Conservation (phyloP, 495 filamentous ascomycete species). For the Astrothelium subdiscretum region DNA sequence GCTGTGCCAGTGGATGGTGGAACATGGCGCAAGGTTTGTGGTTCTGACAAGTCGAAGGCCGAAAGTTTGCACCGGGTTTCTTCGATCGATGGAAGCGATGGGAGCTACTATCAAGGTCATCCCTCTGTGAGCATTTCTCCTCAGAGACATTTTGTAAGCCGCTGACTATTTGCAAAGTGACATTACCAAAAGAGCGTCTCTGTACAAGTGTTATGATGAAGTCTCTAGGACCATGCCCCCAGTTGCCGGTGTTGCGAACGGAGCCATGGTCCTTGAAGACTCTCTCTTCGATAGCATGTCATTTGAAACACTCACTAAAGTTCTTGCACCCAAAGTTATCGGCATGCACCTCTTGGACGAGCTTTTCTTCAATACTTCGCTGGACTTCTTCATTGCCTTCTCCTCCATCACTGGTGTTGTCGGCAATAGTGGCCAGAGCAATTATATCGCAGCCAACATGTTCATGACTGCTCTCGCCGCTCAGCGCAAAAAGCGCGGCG, state of each 20-base stretch:
- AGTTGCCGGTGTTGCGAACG: conserved; percentile 4
- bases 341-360: background rate
- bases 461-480: conserved; percentile 4
- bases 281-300: conserved; percentile 3
- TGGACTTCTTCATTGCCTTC: conserved; percentile 11
- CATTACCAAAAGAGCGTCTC: background rate
- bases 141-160: background rate
- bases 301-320: background rate
- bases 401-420: conserved; percentile 7
- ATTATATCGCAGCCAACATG: conserved; percentile 10
- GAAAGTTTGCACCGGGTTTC: background rate
- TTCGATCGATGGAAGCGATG: background rate
- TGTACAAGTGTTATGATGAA: background rate
- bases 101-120: background rate
- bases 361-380: background rate
- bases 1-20: background rate
- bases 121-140: background rate
- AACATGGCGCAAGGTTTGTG: background rate
- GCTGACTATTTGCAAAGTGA: background rate
- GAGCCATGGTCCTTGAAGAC: conserved; percentile 6
- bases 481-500: conserved; percentile 2
- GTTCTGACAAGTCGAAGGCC: background rate
- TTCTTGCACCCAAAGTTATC: background rate
- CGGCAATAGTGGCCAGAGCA: conserved; percentile 7
- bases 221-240: background rate